Evolutionary conservation across 208 protist species (phyloP).

Genomic region (Trypanosomatidae sp.): DNA sequence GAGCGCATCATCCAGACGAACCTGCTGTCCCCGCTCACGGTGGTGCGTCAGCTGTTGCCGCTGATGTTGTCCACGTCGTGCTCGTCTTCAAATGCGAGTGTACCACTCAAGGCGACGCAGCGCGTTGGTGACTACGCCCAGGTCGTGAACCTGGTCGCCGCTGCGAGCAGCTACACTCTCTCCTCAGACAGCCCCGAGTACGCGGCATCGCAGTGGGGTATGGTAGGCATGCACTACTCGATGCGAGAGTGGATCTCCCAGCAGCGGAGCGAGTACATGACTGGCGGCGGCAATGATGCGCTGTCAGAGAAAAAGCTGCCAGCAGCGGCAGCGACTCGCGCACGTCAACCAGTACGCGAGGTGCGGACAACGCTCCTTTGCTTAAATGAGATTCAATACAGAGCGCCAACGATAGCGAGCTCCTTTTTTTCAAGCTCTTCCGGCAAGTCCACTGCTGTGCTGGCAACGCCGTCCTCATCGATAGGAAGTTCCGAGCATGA

Average conservation of each 20-base stretch:
- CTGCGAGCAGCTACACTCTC: conserved; percentile 23
- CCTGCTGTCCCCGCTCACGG: conserved; percentile 31
- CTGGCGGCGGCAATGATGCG: not conserved
- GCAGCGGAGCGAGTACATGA: conserved; percentile 12
- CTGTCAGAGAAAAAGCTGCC: not conserved
- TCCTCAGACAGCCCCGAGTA: conserved; percentile 35
- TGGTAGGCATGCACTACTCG: conserved; percentile 53
- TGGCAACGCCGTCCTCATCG: not conserved
- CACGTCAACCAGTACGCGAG: conserved; percentile 5
- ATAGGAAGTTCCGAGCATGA: not conserved
- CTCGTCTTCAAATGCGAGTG: not conserved
- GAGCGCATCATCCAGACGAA: conserved; percentile 52
- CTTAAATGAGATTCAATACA: conserved; percentile 21
- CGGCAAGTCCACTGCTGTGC: not conserved
- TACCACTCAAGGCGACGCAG: not conserved
- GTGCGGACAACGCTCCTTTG: conserved; percentile 26
- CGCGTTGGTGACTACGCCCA: conserved; percentile 25
- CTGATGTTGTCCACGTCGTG: conserved; percentile 19
- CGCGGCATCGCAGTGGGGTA: conserved; percentile 54
- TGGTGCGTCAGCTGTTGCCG: conserved; percentile 38
- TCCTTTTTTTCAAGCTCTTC: conserved; percentile 1
- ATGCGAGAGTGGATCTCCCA: conserved; percentile 39
- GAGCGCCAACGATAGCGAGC: conserved; percentile 6
- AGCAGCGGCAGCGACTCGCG: not conserved
- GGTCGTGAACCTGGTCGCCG: conserved; percentile 40